These are phyloP conservation scores for Phytopythium kandeliae DNA, from an alignment of 352 stramenopile genomes.

Conservation along the genomic window DNA sequence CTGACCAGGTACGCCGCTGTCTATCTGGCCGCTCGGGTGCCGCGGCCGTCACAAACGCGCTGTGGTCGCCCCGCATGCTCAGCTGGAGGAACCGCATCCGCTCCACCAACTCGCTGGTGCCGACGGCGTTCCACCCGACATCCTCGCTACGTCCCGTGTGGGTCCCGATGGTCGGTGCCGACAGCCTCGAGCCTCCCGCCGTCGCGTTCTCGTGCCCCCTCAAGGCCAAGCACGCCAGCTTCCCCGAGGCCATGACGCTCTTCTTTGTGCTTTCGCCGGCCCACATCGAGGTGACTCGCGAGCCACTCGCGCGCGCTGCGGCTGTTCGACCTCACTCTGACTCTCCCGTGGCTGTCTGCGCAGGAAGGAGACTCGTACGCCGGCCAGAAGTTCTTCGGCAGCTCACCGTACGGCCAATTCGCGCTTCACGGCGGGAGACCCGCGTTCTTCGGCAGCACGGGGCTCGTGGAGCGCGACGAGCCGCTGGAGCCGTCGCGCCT, in stretches of 20 bases:
- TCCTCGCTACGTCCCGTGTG: constrained; percentile 20
- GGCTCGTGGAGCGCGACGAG: constrained; percentile 27
- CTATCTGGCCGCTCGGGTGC: too few relatives aligned
- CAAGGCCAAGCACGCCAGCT: constrained; percentile 14
- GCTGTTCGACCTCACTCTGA: too few relatives aligned
- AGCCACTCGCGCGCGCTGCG: too few relatives aligned
- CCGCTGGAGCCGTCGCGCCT: constrained; percentile 17
- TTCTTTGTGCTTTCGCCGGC: constrained; percentile 53
- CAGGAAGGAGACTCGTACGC: constrained; percentile 30
- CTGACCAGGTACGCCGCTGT: constrained; percentile 29
- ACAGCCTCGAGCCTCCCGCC: constrained; percentile 13
- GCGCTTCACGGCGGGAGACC: constrained; percentile 50
- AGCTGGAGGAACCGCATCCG: constrained; percentile 36
- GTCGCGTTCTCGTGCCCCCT: constrained; percentile 56
- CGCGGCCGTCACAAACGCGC: too few relatives aligned
- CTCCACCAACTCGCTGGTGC: constrained; percentile 1
- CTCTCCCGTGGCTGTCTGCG: background rate
- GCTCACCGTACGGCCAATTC: constrained; percentile 64
- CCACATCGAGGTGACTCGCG: constrained; percentile 26
- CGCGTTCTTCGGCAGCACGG: constrained; percentile 41
- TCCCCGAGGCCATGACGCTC: constrained; percentile 58
- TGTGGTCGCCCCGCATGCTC: background rate
- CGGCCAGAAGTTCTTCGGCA: constrained; percentile 66
- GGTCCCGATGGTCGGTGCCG: constrained; percentile 12
- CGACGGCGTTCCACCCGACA: constrained; percentile 9